These are phyloP conservation scores for Tolypocladium amazonense DNA, from an alignment of 2,329 filamentous ascomycete genomes.

Conservation along the genomic window DNA sequence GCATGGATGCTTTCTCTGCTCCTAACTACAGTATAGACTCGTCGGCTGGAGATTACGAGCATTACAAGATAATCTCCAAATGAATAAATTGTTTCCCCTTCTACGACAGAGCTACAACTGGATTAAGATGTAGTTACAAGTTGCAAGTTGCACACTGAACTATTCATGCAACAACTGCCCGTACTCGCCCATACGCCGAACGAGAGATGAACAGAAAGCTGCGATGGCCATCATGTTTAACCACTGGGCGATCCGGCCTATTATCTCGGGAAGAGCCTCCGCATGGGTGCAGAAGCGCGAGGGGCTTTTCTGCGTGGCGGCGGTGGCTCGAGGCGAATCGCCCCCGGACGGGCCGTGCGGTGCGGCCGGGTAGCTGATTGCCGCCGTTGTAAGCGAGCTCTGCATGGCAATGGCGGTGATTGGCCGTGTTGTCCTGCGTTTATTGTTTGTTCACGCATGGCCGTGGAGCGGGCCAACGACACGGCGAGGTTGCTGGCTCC, in stretches of 20 bases:
- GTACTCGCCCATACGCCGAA: neutral
- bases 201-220: neutral
- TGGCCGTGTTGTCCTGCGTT: neutral
- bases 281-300: neutral
- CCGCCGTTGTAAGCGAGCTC: neutral
- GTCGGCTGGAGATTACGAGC: too few species aligned
- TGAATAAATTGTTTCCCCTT: neutral
- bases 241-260: neutral
- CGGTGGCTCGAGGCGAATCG: neutral
- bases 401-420: neutral
- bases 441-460: neutral
- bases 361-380: neutral
- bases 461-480: neutral
- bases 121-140: neutral
- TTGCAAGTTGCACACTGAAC: neutral
- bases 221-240: neutral
- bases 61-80: neutral
- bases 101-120: neutral
- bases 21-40: neutral
- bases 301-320: neutral
- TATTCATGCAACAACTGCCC: too few species aligned
- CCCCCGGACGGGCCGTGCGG: neutral
- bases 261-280: neutral
- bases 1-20: neutral
- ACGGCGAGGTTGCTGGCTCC: neutral